Evolutionary conservation across 192 early-diverging fungal species (phyloP).

Genomic region (Linnemannia elongata): DNA sequence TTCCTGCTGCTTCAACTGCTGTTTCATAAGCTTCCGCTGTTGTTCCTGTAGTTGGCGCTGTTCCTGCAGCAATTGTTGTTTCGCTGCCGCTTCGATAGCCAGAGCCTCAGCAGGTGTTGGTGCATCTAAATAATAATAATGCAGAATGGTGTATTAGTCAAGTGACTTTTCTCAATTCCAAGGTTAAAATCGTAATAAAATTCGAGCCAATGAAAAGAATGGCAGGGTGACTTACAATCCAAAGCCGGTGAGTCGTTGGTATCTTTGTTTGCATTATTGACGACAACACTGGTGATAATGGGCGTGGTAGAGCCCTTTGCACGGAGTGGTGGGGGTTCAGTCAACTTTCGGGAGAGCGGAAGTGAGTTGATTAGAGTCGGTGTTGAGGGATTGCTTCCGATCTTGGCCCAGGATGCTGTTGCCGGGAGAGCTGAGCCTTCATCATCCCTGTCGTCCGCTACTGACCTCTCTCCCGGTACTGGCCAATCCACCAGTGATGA

Average conservation of each 20-base stretch:
- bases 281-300: slow-evolving; percentile 51
- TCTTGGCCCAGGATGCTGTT: slow-evolving; percentile 72
- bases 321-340: slow-evolving; percentile 47
- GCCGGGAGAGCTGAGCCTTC: slow-evolving; percentile 68
- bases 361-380: slow-evolving; percentile 35
- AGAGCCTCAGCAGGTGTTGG: slow-evolving; percentile 53
- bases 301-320: slow-evolving; percentile 49
- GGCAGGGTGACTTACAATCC: slow-evolving; percentile 35
- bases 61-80: slow-evolving; percentile 51
- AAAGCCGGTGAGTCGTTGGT: slow-evolving; percentile 8
- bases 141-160: neutral
- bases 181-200: neutral
- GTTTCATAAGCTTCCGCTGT: slow-evolving; percentile 27
- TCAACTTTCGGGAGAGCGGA: slow-evolving; percentile 29
- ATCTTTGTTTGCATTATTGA: slow-evolving; percentile 46
- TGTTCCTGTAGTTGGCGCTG: slow-evolving; percentile 39
- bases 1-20: slow-evolving; percentile 32
- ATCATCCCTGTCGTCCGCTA: slow-evolving; percentile 45
- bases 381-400: slow-evolving; percentile 56
- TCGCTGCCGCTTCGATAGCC: slow-evolving; percentile 49
- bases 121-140: slow-evolving; percentile 11
- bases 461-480: slow-evolving; percentile 41
- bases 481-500: slow-evolving; percentile 48
- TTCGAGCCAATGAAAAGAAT: neutral
- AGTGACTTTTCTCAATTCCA: neutral